phyloP scores from a whole-genome alignment of 129 eudicot species.

The Calendula officinalis region DNA sequence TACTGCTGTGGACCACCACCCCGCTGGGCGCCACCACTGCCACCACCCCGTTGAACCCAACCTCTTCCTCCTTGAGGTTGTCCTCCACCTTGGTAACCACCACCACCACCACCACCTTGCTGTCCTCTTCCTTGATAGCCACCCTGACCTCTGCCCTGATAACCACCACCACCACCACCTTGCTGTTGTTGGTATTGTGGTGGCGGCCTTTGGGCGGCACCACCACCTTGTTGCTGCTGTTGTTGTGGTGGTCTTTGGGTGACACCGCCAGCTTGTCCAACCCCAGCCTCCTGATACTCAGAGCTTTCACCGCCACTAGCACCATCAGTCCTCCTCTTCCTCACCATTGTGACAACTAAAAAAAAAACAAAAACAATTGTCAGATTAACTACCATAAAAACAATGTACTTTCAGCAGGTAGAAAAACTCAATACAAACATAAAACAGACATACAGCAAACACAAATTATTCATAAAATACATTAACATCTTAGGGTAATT shows the following conservation, averaged over 20 bases:
- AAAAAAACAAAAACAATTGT: constrained; percentile 2
- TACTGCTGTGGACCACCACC: constrained; percentile 59
- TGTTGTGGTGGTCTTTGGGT: constrained; percentile 46
- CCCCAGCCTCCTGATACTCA: constrained; percentile 48
- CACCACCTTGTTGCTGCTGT: constrained; percentile 52
- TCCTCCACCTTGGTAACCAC: constrained; percentile 35
- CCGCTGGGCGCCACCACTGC: constrained; percentile 47
- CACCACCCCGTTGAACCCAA: constrained; percentile 51
- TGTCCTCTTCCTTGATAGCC: constrained; percentile 26
- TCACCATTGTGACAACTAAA: constrained; percentile 61
- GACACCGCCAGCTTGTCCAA: constrained; percentile 55
- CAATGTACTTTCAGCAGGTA: too few relatives aligned
- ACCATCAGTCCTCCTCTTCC: constrained; percentile 72
- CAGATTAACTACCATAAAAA: neutral
- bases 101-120: constrained; percentile 29
- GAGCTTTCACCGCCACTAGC: constrained; percentile 60
- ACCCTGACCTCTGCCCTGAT: constrained; percentile 32
- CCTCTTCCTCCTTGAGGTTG: constrained; percentile 67
- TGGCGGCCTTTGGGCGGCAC: constrained; percentile 47
- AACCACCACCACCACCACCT: constrained; percentile 22
- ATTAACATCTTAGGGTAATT: too few relatives aligned
- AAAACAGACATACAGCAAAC: too few relatives aligned
- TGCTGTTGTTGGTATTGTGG: constrained; percentile 36
- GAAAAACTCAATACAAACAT: too few relatives aligned
- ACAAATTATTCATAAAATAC: too few relatives aligned